Conservation (phyloP, 768 basidiomycete species). For the Asterophora lycoperdoides region DNA sequence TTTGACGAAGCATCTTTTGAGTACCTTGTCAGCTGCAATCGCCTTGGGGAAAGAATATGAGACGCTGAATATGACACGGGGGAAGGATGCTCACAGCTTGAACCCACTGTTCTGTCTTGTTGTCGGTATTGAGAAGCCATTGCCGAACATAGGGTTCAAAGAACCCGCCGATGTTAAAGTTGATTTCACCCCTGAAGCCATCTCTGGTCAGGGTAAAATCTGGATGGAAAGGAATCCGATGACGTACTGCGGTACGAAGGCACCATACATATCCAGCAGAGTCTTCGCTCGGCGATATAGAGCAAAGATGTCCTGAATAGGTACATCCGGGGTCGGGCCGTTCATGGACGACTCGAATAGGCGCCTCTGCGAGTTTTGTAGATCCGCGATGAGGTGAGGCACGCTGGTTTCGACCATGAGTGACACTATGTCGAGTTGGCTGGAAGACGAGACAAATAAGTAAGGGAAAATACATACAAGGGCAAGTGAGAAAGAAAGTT, state of each 20-base stretch:
- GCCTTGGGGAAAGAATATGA: conserved; percentile 38
- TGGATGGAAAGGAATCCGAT: background rate
- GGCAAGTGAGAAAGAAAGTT: conserved; percentile 16
- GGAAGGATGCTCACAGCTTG: conserved; percentile 63
- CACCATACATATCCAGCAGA: conserved; percentile 72
- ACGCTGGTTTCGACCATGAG: conserved; percentile 65
- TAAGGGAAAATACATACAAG: background rate
- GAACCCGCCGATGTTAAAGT: conserved; percentile 69
- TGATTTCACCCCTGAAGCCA: conserved; percentile 43
- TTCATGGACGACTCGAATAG: conserved; percentile 82
- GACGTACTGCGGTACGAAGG: conserved; percentile 76
- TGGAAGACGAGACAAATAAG: conserved; percentile 21
- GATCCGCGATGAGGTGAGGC: conserved; percentile 61
- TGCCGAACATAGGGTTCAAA: conserved; percentile 86
- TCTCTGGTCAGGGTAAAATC: background rate
- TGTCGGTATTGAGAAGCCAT: conserved; percentile 87
- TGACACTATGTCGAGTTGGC: conserved; percentile 72
- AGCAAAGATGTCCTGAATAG: conserved; percentile 86
- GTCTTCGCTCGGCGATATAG: conserved; percentile 77
- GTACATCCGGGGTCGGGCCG: conserved; percentile 81
- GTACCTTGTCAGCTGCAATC: conserved; percentile 60
- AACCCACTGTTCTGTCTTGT: conserved; percentile 92
- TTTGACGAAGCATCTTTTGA: conserved; percentile 16
- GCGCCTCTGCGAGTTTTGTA: conserved; percentile 66
- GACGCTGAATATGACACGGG: background rate